Evolutionary conservation across 768 basidiomycete species (phyloP).

Genomic region (Wakefieldia striispora): DNA sequence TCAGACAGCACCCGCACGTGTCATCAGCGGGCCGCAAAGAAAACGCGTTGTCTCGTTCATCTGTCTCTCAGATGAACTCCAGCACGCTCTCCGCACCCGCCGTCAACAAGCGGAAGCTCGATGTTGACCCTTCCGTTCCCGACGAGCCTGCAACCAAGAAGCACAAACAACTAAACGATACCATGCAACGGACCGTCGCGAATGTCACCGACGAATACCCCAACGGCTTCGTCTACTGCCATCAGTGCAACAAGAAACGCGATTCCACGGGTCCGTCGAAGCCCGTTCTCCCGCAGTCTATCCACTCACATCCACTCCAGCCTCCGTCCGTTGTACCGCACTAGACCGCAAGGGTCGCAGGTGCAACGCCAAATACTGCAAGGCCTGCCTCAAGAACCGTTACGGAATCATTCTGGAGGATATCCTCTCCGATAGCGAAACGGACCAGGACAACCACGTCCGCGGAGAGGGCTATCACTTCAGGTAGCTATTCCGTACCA

Average conservation of each 20-base stretch:
- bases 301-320: conserved; percentile 22
- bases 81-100: conserved; percentile 30
- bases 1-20: conserved; percentile 26
- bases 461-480: conserved; percentile 43
- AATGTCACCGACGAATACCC: conserved; percentile 31
- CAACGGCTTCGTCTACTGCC: conserved; percentile 54
- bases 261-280: conserved; percentile 44
- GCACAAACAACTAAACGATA: conserved; percentile 29
- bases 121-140: conserved; percentile 21
- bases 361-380: conserved; percentile 63
- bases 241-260: conserved; percentile 68
- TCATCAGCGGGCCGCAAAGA: conserved; percentile 43
- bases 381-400: conserved; percentile 61
- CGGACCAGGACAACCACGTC: conserved; percentile 26
- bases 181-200: conserved; percentile 12
- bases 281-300: neutral
- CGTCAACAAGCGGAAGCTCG: conserved; percentile 51
- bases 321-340: conserved; percentile 38
- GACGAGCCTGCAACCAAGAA: conserved; percentile 21
- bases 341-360: conserved; percentile 34
- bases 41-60: conserved; percentile 40
- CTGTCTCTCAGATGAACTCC: conserved; percentile 28
- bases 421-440: conserved; percentile 40
- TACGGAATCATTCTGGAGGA: conserved; percentile 48
- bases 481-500: conserved; percentile 39